Conservation (phyloP, 2,329 filamentous ascomycete species). For the Pseudogymnoascus sp. region DNA sequence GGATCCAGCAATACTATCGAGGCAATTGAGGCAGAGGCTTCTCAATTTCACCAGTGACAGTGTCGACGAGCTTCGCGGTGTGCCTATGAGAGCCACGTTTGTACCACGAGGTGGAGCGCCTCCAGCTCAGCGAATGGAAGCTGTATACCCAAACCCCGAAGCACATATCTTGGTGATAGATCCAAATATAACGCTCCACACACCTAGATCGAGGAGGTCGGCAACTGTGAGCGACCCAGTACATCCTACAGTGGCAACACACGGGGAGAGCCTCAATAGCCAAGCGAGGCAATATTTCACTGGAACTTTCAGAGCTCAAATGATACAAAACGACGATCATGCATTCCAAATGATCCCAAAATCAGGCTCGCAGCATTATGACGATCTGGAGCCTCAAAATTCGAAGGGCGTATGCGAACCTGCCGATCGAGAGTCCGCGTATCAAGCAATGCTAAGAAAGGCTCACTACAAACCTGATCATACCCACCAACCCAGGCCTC, state of each 20-base stretch:
- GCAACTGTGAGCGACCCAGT: slow-evolving; percentile 3
- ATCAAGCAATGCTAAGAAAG: slow-evolving; percentile 6
- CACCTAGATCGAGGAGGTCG: neutral
- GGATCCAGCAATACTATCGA: neutral
- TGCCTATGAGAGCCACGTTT: neutral
- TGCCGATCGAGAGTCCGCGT: neutral
- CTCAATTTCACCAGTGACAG: neutral
- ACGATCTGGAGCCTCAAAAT: neutral
- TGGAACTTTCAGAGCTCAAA: neutral
- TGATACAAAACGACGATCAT: neutral
- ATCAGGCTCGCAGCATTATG: neutral
- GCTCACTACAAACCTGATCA: slow-evolving; percentile 3
- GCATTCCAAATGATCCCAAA: neutral
- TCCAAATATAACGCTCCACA: neutral
- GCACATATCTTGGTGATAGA: neutral
- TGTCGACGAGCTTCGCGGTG: neutral
- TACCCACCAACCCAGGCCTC: neutral
- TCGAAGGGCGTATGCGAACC: neutral
- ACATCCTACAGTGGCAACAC: neutral
- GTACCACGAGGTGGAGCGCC: neutral
- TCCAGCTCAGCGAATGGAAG: neutral
- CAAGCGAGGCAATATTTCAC: neutral
- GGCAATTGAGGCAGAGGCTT: neutral
- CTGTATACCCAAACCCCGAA: neutral
- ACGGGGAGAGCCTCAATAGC: neutral